These are phyloP conservation scores for Closterium sp. DNA, from an alignment of 139 green algal species.

Conservation along the genomic window DNA sequence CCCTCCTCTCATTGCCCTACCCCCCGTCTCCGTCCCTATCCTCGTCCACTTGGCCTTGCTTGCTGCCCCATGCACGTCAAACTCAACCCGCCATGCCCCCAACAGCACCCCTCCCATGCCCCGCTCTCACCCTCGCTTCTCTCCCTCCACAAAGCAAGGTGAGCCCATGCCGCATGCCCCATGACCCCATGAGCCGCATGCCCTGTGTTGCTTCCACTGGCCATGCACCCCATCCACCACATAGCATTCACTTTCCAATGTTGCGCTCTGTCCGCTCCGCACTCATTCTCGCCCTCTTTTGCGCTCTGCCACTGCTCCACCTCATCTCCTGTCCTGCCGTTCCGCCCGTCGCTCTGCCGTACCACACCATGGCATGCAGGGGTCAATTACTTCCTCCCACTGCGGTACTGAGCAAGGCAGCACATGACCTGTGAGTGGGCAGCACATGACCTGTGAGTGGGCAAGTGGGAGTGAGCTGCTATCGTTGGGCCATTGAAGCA, in stretches of 20 bases:
- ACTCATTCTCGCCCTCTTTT: not conserved
- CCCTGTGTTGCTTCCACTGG: not conserved
- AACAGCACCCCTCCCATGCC: not conserved
- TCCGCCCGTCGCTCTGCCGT: too few relatives aligned
- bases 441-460: not conserved
- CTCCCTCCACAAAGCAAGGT: not conserved
- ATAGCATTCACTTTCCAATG: not conserved
- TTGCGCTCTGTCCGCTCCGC: not conserved
- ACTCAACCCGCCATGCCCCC: not conserved
- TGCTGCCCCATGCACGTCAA: not conserved
- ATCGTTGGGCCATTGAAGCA: not conserved
- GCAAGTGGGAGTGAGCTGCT: not conserved
- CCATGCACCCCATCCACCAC: not conserved
- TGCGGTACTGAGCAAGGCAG: not conserved
- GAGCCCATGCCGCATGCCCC: not conserved
- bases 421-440: not conserved
- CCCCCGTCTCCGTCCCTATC: not conserved
- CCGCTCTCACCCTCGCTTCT: not conserved
- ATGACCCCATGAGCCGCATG: not conserved
- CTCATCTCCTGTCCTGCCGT: too few relatives aligned
- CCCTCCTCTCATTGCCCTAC: too few relatives aligned
- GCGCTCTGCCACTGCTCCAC: too few relatives aligned
- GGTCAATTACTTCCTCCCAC: not conserved
- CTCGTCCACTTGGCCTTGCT: too few relatives aligned
- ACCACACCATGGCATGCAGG: not conserved